These are phyloP conservation scores for Xerocomus brunneocitrinus DNA, from an alignment of 768 basidiomycete species.

Conservation along the genomic window DNA sequence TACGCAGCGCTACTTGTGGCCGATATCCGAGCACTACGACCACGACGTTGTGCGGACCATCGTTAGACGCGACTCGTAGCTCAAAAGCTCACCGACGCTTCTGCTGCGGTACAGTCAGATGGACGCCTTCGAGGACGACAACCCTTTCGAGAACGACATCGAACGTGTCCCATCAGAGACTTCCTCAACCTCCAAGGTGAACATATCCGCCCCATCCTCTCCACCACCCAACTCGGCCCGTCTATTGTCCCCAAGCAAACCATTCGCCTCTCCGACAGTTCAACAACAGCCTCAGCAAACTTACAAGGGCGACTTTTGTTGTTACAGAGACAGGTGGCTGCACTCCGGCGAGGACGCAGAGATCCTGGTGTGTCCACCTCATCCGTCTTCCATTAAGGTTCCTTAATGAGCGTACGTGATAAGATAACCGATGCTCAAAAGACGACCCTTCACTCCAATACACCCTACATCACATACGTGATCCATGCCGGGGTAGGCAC, in stretches of 20 bases:
- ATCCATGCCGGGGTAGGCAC: constrained; percentile 77
- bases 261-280: constrained; percentile 54
- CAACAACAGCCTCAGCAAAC: constrained; percentile 48
- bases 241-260: constrained; percentile 45
- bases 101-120: constrained; percentile 10
- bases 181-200: constrained; percentile 34
- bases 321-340: constrained; percentile 66
- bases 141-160: constrained; percentile 54
- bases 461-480: constrained; percentile 92
- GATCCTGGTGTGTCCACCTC: constrained; percentile 54
- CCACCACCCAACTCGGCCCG: constrained; percentile 42
- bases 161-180: constrained; percentile 34
- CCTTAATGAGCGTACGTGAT: constrained; percentile 15
- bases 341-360: constrained; percentile 82
- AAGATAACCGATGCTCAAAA: constrained; percentile 96
- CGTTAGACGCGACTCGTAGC: neutral
- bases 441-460: constrained; percentile 82
- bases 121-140: constrained; percentile 57
- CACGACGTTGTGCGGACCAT: neutral
- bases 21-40: neutral
- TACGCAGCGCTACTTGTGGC: constrained; percentile 4
- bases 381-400: neutral
- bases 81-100: neutral
- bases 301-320: constrained; percentile 78
- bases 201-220: constrained; percentile 51